These are phyloP conservation scores for Fusarium sp. DNA, from an alignment of 2,329 filamentous ascomycete species.

Conservation along the genomic window DNA sequence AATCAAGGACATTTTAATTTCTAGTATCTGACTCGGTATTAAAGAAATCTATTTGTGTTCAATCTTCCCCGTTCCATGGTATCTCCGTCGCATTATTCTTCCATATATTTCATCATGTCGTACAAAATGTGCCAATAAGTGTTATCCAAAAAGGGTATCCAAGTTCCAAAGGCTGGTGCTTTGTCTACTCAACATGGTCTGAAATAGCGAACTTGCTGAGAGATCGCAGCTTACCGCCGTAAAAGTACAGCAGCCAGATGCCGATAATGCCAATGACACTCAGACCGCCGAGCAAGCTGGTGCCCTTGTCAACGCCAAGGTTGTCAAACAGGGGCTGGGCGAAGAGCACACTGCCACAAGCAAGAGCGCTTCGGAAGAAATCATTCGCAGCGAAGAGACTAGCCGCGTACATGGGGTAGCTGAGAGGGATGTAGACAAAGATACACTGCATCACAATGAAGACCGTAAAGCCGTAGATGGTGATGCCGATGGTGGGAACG, in stretches of 20 bases:
- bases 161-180: no score
- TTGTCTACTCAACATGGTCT: constrained; percentile 33
- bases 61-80: constrained; percentile 15
- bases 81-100: constrained; percentile 18
- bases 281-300: constrained; percentile 68
- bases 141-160: background rate
- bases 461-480: constrained; percentile 63
- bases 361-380: constrained; percentile 69
- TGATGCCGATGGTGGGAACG: constrained; percentile 68
- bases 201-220: constrained; percentile 69
- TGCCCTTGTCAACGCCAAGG: constrained; percentile 69
- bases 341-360: constrained; percentile 71
- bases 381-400: constrained; percentile 72
- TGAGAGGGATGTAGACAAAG: constrained; percentile 70
- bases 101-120: constrained; percentile 4
- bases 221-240: constrained; percentile 65
- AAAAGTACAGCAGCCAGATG: constrained; percentile 71
- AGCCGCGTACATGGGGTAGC: constrained; percentile 68
- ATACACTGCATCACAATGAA: constrained; percentile 71
- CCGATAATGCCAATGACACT: constrained; percentile 67
- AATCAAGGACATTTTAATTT: constrained; percentile 17
- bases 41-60: constrained; percentile 3
- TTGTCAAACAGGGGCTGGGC: constrained; percentile 70
- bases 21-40: constrained; percentile 3
- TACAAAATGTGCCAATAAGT: background rate